Conservation (phyloP, 2,329 filamentous ascomycete genomes). For the Ilyonectria mors-panacis region DNA sequence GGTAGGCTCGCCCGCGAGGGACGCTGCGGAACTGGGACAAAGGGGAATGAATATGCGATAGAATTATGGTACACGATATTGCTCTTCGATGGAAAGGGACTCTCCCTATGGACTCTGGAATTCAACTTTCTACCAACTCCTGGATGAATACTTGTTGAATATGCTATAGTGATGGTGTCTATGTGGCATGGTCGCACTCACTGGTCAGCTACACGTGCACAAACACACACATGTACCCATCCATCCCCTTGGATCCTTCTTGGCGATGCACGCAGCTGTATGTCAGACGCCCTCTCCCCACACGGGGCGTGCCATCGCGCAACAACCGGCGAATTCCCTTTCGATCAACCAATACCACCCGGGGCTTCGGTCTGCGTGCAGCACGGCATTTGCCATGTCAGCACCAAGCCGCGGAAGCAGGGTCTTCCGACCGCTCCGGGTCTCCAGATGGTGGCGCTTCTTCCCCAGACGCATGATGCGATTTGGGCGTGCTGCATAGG, state of each 20-base stretch:
- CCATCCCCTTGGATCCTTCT: conserved; percentile 1
- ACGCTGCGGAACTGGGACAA: not conserved
- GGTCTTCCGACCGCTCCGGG: too few relatives aligned
- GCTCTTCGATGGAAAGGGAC: conserved; percentile 19
- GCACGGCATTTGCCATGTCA: not conserved
- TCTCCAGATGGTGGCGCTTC: too few relatives aligned
- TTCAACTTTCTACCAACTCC: not conserved
- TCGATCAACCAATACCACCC: not conserved
- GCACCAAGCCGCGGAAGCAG: not conserved
- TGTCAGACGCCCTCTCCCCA: conserved; percentile 5
- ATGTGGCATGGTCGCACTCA: not conserved
- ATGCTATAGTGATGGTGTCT: not conserved
- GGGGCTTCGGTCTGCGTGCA: not conserved
- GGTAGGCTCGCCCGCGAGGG: conserved; percentile 12
- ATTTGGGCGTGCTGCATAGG: not conserved
- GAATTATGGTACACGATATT: conserved; percentile 23
- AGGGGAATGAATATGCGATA: conserved; percentile 23
- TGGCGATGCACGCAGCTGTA: not conserved
- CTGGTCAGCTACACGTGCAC: not conserved
- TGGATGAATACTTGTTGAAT: not conserved
- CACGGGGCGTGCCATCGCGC: not conserved
- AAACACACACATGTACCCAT: not conserved
- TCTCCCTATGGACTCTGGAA: conserved; percentile 7
- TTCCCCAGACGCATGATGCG: too few relatives aligned
- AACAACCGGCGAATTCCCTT: not conserved